phyloP scores from a whole-genome alignment of 768 basidiomycete genomes.

The Collybia sordida region DNA sequence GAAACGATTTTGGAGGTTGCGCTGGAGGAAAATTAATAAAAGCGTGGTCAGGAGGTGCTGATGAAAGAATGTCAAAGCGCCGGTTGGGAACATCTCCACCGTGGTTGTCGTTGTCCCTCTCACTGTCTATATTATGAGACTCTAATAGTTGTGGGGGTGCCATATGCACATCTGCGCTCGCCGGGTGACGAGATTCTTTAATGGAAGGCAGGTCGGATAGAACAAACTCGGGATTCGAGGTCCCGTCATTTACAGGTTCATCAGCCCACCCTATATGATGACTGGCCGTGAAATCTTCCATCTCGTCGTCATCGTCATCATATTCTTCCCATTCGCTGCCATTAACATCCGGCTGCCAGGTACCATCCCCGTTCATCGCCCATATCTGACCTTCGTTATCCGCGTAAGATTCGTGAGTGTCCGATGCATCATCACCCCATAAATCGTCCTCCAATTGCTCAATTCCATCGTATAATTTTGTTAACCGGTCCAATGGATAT shows the following conservation, averaged over 20 bases:
- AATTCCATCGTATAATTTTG: constrained; percentile 76
- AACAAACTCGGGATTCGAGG: not conserved
- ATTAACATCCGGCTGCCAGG: constrained; percentile 45
- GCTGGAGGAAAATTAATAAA: constrained; percentile 62
- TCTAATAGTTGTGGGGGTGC: not conserved
- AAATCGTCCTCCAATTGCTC: constrained; percentile 76
- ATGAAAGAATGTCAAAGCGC: constrained; percentile 77
- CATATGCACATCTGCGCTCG: not conserved
- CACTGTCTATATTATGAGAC: too few relatives aligned
- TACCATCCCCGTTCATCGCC: constrained; percentile 43
- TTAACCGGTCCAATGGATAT: constrained; percentile 68
- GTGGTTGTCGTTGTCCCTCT: not conserved
- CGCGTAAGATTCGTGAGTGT: constrained; percentile 39
- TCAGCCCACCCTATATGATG: constrained; percentile 16
- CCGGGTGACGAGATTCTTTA: not conserved
- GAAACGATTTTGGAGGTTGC: constrained; percentile 72
- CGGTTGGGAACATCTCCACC: constrained; percentile 60
- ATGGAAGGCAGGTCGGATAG: not conserved
- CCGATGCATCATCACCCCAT: constrained; percentile 53
- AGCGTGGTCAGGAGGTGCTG: constrained; percentile 81
- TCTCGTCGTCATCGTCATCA: constrained; percentile 27
- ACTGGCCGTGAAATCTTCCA: constrained; percentile 18
- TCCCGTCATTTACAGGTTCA: constrained; percentile 6
- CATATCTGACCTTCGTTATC: constrained; percentile 41
- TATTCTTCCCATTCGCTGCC: constrained; percentile 39